Percentiles rank a stretch among this genome's conserved stretches.
These are phyloP conservation scores for Ceratobasidium sp. DNA, from an alignment of 1,284 basidiomycete species.

Conservation along the genomic window DNA sequence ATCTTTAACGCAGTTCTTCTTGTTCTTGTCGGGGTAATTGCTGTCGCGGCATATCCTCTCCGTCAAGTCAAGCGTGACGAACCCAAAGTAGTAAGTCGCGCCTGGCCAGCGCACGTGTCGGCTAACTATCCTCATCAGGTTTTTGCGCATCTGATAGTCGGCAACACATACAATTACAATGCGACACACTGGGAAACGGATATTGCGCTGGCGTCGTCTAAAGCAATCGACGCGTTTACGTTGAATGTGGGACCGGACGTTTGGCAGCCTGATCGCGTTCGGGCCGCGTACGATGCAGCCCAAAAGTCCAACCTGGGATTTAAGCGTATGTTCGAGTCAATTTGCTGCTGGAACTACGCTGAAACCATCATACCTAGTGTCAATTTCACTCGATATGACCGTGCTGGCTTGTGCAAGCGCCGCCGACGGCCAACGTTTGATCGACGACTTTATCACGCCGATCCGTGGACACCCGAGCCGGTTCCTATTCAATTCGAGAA, in stretches of 20 bases:
- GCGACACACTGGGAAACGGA: constrained; percentile 56
- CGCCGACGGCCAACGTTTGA: constrained; percentile 54
- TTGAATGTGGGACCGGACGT: constrained; percentile 58
- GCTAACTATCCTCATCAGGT: constrained; percentile 46
- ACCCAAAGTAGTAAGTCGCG: constrained; percentile 19
- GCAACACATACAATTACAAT: constrained; percentile 58
- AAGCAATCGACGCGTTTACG: constrained; percentile 60
- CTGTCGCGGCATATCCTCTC: neutral
- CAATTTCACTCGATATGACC: constrained; percentile 37
- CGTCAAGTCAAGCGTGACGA: neutral
- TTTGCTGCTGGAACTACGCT: constrained; percentile 47
- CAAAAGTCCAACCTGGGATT: constrained; percentile 53
- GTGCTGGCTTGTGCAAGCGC: constrained; percentile 51
- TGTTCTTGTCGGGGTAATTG: neutral
- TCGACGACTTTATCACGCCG: constrained; percentile 52
- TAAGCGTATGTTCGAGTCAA: constrained; percentile 53
- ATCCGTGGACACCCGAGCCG: constrained; percentile 55
- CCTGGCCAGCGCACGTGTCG: neutral
- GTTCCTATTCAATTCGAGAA: constrained; percentile 56
- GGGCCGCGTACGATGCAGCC: constrained; percentile 57
- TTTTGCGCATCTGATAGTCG: constrained; percentile 59
- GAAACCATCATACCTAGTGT: neutral
- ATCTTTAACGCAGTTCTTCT: neutral
- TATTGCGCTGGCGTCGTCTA: constrained; percentile 57
- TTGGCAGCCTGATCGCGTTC: constrained; percentile 56